phyloP scores from a whole-genome alignment of 352 stramenopile species.

The Globisporangium okanoganense region DNA sequence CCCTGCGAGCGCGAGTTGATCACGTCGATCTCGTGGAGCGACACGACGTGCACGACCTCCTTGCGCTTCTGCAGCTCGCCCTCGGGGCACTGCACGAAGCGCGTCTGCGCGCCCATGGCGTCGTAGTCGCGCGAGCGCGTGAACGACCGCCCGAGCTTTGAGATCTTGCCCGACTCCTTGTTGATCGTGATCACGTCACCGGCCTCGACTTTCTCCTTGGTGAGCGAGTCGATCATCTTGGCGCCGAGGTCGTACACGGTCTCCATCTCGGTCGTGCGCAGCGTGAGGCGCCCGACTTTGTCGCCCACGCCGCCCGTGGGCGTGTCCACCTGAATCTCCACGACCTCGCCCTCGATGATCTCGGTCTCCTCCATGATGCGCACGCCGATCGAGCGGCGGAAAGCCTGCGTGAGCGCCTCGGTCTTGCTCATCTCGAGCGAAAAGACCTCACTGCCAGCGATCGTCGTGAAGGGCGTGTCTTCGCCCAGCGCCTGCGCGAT shows the following conservation, averaged over 20 bases:
- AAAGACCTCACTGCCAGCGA: constrained; percentile 98
- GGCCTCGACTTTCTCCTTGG: constrained; percentile 98
- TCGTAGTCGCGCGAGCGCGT: constrained; percentile 98
- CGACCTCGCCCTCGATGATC: constrained; percentile 99
- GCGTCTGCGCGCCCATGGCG: constrained; percentile 93
- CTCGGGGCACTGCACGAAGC: constrained; percentile 89
- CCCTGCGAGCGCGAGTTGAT: constrained; percentile 99
- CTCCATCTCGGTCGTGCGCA: constrained; percentile 99
- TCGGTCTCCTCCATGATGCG: constrained; percentile 99
- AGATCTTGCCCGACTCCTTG: constrained; percentile 98
- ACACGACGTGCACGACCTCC: constrained; percentile 97
- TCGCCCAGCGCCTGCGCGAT: constrained; percentile 96
- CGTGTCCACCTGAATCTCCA: constrained; percentile 98
- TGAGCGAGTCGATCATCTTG: constrained; percentile 99
- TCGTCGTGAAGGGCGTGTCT: constrained; percentile 98
- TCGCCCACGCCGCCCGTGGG: constrained; percentile 70
- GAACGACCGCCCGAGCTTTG: constrained; percentile 97
- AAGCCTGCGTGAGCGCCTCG: constrained; percentile 98
- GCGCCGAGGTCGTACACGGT: constrained; percentile 99
- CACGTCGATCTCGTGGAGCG: constrained; percentile 99
- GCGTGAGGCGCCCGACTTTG: constrained; percentile 91
- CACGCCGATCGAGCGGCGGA: constrained; percentile 96
- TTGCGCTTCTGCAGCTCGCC: constrained; percentile 99
- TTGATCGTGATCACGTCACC: constrained; percentile 99
- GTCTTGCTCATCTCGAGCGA: constrained; percentile 99